phyloP scores from a whole-genome alignment of 352 stramenopile genomes.

The Hyaloperonospora brassicae region DNA sequence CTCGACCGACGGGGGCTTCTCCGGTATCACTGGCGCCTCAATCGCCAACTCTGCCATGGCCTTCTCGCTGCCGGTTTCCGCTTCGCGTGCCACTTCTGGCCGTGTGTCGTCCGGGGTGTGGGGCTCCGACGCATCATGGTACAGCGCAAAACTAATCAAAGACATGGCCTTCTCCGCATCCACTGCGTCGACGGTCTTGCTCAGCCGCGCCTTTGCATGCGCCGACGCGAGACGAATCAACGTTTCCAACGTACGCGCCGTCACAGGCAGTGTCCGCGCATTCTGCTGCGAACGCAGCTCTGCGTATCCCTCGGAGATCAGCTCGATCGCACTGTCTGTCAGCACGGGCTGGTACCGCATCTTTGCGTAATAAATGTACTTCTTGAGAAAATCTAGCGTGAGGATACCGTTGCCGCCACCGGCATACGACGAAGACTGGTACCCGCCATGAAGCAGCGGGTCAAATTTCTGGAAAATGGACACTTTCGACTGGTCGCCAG shows the following conservation, averaged over 20 bases:
- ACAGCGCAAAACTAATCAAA: slow-evolving; percentile 97
- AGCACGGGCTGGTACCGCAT: slow-evolving; percentile 84
- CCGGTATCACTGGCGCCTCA: slow-evolving; percentile 17
- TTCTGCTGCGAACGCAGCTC: slow-evolving; percentile 95
- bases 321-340: slow-evolving; percentile 83
- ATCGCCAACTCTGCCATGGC: slow-evolving; percentile 27
- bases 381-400: slow-evolving; percentile 96
- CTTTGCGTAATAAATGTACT: slow-evolving; percentile 99
- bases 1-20: slow-evolving; percentile 6
- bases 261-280: slow-evolving; percentile 90
- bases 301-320: slow-evolving; percentile 95
- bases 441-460: slow-evolving; percentile 76
- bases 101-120: slow-evolving; percentile 14
- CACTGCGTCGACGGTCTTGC: slow-evolving; percentile 72
- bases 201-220: slow-evolving; percentile 94
- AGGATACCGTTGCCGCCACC: slow-evolving; percentile 77
- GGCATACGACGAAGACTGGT: slow-evolving; percentile 42
- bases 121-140: slow-evolving; percentile 87
- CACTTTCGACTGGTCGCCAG: slow-evolving; percentile 62
- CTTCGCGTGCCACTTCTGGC: slow-evolving; percentile 13
- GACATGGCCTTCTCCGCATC: slow-evolving; percentile 90
- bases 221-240: slow-evolving; percentile 98
- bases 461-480: slow-evolving; percentile 90
- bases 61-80: slow-evolving; percentile 15
- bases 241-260: slow-evolving; percentile 97